phyloP scores from a whole-genome alignment of 1,139 yeast species.

The Nakaseomyces nivariensis region DNA sequence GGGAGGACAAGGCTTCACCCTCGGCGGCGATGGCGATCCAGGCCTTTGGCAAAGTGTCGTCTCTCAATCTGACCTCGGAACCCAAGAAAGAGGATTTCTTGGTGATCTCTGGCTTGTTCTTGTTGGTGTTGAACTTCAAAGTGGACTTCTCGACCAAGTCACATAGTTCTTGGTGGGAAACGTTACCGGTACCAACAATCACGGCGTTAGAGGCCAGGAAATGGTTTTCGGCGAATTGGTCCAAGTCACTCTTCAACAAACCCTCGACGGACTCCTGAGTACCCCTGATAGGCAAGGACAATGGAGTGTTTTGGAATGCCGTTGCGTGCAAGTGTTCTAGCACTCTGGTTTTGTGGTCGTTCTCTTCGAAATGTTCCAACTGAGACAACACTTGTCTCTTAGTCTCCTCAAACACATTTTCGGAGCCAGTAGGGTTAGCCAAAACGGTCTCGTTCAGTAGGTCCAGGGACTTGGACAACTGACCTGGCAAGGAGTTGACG shows the following conservation, averaged over 20 bases:
- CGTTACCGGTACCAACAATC: constrained; percentile 64
- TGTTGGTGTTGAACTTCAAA: constrained; percentile 38
- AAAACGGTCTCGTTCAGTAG: constrained; percentile 20
- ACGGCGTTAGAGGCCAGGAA: constrained; percentile 56
- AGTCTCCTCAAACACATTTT: constrained; percentile 18
- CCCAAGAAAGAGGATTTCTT: constrained; percentile 55
- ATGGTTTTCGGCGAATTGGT: constrained; percentile 45
- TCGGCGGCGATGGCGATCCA: constrained; percentile 64
- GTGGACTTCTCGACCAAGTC: constrained; percentile 42
- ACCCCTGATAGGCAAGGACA: constrained; percentile 68
- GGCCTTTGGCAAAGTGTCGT: constrained; percentile 74
- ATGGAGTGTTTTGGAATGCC: constrained; percentile 77
- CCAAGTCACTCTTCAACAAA: constrained; percentile 49
- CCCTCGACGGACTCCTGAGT: constrained; percentile 51
- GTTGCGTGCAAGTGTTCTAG: constrained; percentile 67
- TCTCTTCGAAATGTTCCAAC: constrained; percentile 34
- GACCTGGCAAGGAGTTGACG: constrained; percentile 41
- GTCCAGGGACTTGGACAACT: constrained; percentile 37
- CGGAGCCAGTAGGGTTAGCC: constrained; percentile 1
- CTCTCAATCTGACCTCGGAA: constrained; percentile 80
- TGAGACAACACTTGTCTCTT: constrained; percentile 32
- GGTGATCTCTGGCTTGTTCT: constrained; percentile 38
- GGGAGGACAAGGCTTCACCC: constrained; percentile 56
- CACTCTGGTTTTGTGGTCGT: constrained; percentile 35
- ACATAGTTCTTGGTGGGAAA: constrained; percentile 57